phyloP scores from a whole-genome alignment of 176 grass and related monocot species.

The Avena atlantica region DNA sequence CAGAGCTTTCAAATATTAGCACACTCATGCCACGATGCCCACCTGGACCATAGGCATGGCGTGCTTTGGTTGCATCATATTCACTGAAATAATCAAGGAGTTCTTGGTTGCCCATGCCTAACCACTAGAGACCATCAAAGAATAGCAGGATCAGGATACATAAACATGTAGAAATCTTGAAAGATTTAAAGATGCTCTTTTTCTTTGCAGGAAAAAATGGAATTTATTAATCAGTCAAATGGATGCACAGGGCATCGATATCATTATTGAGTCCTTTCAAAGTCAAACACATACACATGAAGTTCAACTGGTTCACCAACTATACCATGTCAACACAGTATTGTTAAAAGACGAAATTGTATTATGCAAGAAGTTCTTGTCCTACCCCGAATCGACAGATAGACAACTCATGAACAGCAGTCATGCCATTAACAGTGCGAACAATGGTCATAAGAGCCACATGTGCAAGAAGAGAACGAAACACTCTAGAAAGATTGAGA shows the following conservation, averaged over 20 bases:
- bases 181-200: constrained; percentile 6
- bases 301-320: background rate
- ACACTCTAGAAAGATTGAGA: background rate
- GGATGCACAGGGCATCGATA: background rate
- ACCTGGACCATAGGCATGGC: constrained; percentile 81
- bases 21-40: constrained; percentile 90
- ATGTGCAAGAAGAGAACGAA: too few relatives aligned
- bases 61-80: constrained; percentile 77
- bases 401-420: too few relatives aligned
- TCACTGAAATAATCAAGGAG: constrained; percentile 76
- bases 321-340: background rate
- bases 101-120: constrained; percentile 92
- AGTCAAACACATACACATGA: background rate
- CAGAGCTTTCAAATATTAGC: constrained; percentile 84
- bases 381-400: background rate
- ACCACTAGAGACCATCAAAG: constrained; percentile 57
- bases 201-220: background rate
- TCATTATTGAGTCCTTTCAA: background rate
- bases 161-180: background rate
- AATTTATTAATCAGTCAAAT: background rate
- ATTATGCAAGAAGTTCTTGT: background rate
- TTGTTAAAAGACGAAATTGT: background rate
- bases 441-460: too few relatives aligned
- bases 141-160: constrained; percentile 36
- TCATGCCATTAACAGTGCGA: too few relatives aligned